Base-by-base conservation (phyloP, 2,329 filamentous ascomycete genomes). In the Aspergillus flavus region DNA sequence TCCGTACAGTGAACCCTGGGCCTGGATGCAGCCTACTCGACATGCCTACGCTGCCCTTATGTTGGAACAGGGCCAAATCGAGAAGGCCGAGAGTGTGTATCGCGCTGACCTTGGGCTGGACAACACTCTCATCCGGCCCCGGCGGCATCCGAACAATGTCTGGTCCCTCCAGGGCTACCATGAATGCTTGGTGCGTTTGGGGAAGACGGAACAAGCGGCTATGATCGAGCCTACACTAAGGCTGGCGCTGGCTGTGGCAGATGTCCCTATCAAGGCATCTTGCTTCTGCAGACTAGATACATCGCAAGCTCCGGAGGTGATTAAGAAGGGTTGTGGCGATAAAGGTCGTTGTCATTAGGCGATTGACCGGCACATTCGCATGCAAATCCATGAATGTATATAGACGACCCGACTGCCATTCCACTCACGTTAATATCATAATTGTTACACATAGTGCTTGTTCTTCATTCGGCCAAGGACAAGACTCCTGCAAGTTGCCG, bases 11-110 rank as follows among this genome's bases (percentile, higher is more conserved):
- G 90, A 93, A 72, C 90, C 90, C 0, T 91, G 89, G 89, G 87
- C 87, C 0, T 92, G 90, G 89, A 91, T 92, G 89, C 88, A 90
- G 71, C 90, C 90, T 0, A 85, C 85, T 0, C 80, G 89, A 1
- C 90, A 92, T 72, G 89, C 89, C 0, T 89, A 89, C 60, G 89
- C 87, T 1, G 90, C 89, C 0, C 78, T 92, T 3, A 73, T 91
- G 26, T 79, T 91, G 21, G 90, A 92, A 71, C 89, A 90, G 69
- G 87, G 84, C 0, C 78, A 79, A 19, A 75, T 84, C 0, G 79
- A 84, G 26, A 79, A 89, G 61, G 87, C 34, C 6, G 34, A 36
- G 14, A 36, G 14, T 36, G 34, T 36, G 5, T 36, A 36, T 36
- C 34, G 34, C 14, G 34, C 34, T 16, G 34, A 36, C 34, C 34